These are phyloP conservation scores for Carex myosuroides DNA, from an alignment of 176 grass and related monocot species.

Conservation along the genomic window DNA sequence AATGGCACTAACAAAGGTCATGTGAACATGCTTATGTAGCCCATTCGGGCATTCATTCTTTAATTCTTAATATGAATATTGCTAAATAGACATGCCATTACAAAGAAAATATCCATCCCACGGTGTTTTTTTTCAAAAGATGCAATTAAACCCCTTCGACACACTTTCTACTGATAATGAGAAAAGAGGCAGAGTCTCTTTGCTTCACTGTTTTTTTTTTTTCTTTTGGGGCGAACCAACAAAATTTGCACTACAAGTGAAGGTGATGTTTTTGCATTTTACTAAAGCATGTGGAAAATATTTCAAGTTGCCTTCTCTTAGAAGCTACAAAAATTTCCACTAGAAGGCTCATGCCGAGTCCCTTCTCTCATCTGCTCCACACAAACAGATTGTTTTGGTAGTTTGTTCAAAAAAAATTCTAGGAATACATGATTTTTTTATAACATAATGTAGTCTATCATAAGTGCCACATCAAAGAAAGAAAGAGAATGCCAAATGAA, in stretches of 20 bases:
- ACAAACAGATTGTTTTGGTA: background rate
- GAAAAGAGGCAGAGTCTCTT: background rate
- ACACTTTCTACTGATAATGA: background rate
- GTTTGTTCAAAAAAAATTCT: background rate
- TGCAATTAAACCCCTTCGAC: background rate
- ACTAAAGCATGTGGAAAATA: background rate
- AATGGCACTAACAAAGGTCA: background rate
- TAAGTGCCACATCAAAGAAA: background rate
- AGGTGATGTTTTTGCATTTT: background rate
- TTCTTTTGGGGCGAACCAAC: background rate
- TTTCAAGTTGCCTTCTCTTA: background rate
- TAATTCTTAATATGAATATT: background rate
- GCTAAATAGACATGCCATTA: background rate
- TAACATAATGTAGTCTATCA: background rate
- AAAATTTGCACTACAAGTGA: background rate
- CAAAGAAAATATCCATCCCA: background rate
- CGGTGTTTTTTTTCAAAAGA: background rate
- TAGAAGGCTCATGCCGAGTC: background rate
- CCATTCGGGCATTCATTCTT: background rate
- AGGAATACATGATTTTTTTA: background rate
- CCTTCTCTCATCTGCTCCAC: background rate
- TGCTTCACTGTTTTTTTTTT: background rate
- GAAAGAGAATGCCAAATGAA: background rate
- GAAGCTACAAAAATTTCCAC: background rate
- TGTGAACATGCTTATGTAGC: background rate